A percentile compares a stretch with the other conserved stretches of the same genome.
These are phyloP conservation scores for Trametes villosa DNA, from an alignment of 768 basidiomycete genomes.

Conservation along the genomic window DNA sequence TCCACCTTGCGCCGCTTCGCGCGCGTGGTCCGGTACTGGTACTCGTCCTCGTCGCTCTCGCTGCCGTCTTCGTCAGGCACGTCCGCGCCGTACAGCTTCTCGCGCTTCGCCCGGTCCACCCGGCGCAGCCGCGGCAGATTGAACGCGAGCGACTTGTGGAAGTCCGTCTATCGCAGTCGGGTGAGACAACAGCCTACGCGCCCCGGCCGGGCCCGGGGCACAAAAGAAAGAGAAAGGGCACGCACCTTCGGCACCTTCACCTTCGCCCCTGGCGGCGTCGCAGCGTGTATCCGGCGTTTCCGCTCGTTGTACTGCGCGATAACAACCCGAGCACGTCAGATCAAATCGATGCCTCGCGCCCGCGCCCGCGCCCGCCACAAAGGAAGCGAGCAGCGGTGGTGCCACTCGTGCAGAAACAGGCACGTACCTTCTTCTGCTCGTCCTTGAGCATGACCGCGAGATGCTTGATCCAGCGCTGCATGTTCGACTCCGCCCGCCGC, in stretches of 20 bases:
- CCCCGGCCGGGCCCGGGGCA: not conserved
- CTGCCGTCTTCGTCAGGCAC: slow-evolving; percentile 45
- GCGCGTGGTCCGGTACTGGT: slow-evolving; percentile 42
- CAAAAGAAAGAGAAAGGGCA: not conserved
- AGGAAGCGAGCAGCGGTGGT: not conserved
- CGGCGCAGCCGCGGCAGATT: slow-evolving; percentile 66
- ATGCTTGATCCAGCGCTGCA: slow-evolving; percentile 73
- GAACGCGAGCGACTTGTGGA: slow-evolving; percentile 62
- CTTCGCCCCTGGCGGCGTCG: slow-evolving; percentile 47
- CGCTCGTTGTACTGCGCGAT: slow-evolving; percentile 59
- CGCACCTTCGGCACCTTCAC: slow-evolving; percentile 63
- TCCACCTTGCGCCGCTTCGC: slow-evolving; percentile 31
- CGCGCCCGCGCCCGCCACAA: not conserved
- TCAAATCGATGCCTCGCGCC: not conserved
- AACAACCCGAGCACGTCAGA: not conserved
- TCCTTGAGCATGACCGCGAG: slow-evolving; percentile 60
- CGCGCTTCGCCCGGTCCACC: slow-evolving; percentile 56
- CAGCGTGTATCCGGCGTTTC: slow-evolving; percentile 58
- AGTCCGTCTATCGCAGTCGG: slow-evolving; percentile 56
- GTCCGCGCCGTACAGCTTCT: slow-evolving; percentile 45
- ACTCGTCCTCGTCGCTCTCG: slow-evolving; percentile 59
- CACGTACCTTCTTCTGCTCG: slow-evolving; percentile 70
- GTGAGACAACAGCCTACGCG: not conserved
- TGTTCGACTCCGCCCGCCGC: slow-evolving; percentile 46
- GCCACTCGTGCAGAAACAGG: not conserved